These are phyloP conservation scores for Tarenaya hassleriana DNA, from an alignment of 345 rosid species.

Conservation along the genomic window DNA sequence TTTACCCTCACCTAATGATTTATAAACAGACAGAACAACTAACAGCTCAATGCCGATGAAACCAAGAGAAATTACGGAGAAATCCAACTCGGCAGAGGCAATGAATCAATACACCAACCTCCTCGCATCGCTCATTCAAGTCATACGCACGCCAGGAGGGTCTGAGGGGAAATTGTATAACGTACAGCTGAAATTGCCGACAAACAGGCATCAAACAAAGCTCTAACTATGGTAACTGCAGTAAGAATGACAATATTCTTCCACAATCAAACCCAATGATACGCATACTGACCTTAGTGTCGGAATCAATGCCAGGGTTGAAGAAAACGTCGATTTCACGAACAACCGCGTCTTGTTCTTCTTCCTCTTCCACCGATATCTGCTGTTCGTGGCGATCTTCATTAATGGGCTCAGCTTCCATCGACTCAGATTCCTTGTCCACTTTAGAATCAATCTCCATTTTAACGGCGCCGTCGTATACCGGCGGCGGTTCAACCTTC, in stretches of 20 bases:
- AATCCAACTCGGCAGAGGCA: background rate
- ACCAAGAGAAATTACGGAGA: background rate
- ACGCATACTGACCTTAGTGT: conserved; percentile 38
- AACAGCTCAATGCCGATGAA: background rate
- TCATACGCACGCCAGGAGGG: conserved; percentile 89
- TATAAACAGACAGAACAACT: conserved; percentile 4
- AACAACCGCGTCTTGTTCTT: conserved; percentile 63
- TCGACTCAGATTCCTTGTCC: conserved; percentile 23
- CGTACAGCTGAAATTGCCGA: conserved; percentile 55
- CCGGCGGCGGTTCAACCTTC: conserved; percentile 29
- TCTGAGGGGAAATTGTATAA: conserved; percentile 78
- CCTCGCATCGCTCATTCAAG: conserved; percentile 68
- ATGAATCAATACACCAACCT: conserved; percentile 36
- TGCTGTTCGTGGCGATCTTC: conserved; percentile 24
- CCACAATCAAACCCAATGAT: background rate
- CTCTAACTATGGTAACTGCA: background rate
- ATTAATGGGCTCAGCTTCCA: conserved; percentile 31
- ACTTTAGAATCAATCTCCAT: conserved; percentile 47
- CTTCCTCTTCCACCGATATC: conserved; percentile 25
- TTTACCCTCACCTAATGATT: conserved; percentile 70
- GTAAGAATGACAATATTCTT: background rate
- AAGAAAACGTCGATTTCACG: conserved; percentile 81
- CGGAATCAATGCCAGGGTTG: conserved; percentile 44
- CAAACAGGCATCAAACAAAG: background rate
- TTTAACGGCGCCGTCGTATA: conserved; percentile 34